Evolutionary conservation across 768 basidiomycete genomes (phyloP), one percentile per base, ranked within the genome.

Genomic region (Amanita polypyramis): DNA sequence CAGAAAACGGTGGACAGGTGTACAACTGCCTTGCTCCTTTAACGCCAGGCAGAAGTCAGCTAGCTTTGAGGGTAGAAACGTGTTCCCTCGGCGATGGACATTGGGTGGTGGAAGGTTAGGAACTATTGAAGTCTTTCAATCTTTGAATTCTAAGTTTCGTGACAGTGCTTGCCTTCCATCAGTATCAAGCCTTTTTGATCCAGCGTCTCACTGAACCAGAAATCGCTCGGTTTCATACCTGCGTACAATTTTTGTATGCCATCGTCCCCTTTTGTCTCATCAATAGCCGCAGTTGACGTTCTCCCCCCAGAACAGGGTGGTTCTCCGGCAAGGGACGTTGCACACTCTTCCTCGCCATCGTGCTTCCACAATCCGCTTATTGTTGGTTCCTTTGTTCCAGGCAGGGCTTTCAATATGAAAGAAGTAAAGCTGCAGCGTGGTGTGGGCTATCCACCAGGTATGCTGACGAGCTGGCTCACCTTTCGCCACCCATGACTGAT

Each of bases 1-100:
- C 53, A 84, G 54, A 47, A 70, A 75, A 20, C 52, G 55, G 41
- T 60, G 56, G 6, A 30, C 34, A 5, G 17, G 14, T 11, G 27
- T 25, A 42, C 12, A 8, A 25, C n/a, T n/a, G 9, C 14, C 15
- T 12, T 33, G 15, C n/a, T 41, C 42, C 41, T 17, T 15, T 19
- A 42, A 34, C 23, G 20, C 30, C n/a, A 7, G 14, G 29, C 39
- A 41, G 14, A 49, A 49, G 29, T 49, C 47, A 25, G 7, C n/a
- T 8, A 34, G 34, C 15, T 23, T 17, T 5, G 29, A 23, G 19
- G 47, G 39, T 5, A 40, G 47, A 17, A 34, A 49, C 3, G 42
- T 9, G 20, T 11, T 3, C 41, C 47, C 33, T 5, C 39, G 47
- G 15, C 27, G 27, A 27, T 49, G 47, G 9, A 15, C n/a, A 32